Evolutionary conservation across 257 asterid genomes (phyloP).

Genomic region (Plantago elongata): DNA sequence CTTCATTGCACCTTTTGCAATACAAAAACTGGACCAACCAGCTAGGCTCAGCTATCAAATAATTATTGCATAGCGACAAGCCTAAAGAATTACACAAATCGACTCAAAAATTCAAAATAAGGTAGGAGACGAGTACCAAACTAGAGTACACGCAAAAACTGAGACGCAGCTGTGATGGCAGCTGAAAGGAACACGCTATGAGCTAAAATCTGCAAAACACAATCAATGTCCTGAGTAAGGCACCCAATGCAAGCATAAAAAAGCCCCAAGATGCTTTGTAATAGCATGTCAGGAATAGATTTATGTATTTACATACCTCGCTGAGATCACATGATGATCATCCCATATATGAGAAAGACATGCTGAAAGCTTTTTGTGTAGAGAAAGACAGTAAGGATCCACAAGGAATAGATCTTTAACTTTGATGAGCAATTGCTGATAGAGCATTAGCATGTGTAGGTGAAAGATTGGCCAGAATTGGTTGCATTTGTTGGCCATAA

Average conservation of each 20-base stretch:
- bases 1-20: constrained; percentile 3
- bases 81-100: constrained; percentile 13
- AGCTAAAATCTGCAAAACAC: constrained; percentile 24
- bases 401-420: constrained; percentile 28
- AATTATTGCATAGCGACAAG: constrained; percentile 20
- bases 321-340: constrained; percentile 15
- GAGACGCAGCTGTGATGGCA: constrained; percentile 22
- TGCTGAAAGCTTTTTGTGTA: constrained; percentile 16
- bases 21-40: neutral
- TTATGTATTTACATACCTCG: constrained; percentile 23
- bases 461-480: constrained; percentile 76
- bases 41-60: constrained; percentile 11
- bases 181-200: constrained; percentile 5
- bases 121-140: constrained; percentile 10
- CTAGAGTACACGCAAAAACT: constrained; percentile 32
- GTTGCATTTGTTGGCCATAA: constrained; percentile 91
- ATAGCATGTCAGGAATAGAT: neutral
- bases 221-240: neutral
- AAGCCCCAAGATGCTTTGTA: neutral
- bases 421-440: constrained; percentile 75
- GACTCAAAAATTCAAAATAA: constrained; percentile 25
- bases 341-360: constrained; percentile 19
- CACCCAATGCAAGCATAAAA: neutral
- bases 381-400: constrained; percentile 9
- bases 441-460: constrained; percentile 85